phyloP scores from a whole-genome alignment of 257 asterid species.

The Leonotis leonurus region DNA sequence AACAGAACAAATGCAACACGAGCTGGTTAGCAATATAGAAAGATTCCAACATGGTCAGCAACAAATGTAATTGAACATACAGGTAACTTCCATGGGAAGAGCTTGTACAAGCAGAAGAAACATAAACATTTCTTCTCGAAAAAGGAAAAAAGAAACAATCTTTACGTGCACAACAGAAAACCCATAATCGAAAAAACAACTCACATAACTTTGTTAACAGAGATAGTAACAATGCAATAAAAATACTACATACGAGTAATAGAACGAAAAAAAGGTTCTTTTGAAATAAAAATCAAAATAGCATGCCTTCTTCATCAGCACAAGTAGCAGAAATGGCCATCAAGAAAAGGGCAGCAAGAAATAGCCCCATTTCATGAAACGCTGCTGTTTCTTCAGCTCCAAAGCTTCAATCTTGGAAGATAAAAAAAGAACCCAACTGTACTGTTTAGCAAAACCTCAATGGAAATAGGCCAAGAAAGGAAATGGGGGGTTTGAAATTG shows the following conservation, averaged over 20 bases:
- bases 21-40: constrained; percentile 40
- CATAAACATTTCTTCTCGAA: constrained; percentile 7
- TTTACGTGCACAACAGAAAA: neutral
- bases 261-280: neutral
- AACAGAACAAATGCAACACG: constrained; percentile 26
- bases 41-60: constrained; percentile 5
- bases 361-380: constrained; percentile 25
- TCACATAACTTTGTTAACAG: neutral
- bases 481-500: neutral
- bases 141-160: constrained; percentile 5
- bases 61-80: constrained; percentile 14
- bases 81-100: constrained; percentile 19
- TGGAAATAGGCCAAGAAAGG: constrained; percentile 7
- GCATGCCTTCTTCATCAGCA: constrained; percentile 63
- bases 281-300: neutral
- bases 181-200: neutral
- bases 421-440: neutral
- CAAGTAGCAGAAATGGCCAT: constrained; percentile 33
- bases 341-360: constrained; percentile 30
- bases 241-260: neutral
- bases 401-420: constrained; percentile 30
- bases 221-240: neutral
- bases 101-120: constrained; percentile 3
- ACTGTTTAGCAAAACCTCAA: constrained; percentile 12
- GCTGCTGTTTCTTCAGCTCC: constrained; percentile 17